Evolutionary conservation across 108 stramenopile species (phyloP).

Genomic region (Seminavis robusta): DNA sequence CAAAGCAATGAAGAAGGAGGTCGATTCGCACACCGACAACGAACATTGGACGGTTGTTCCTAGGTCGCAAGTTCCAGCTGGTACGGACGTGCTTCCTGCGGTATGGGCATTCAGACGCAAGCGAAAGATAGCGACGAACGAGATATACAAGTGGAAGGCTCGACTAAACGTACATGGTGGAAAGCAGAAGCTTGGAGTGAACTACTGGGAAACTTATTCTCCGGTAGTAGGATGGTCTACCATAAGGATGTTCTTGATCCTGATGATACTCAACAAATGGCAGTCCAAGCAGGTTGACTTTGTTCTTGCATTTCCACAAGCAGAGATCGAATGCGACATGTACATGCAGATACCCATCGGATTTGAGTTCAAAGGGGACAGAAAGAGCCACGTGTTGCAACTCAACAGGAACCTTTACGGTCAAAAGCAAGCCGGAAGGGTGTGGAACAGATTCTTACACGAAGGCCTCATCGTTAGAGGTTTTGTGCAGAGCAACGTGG

Average conservation of each 20-base stretch:
- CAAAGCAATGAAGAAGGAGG: conserved; percentile 24
- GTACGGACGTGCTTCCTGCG: conserved; percentile 27
- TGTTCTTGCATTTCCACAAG: conserved; percentile 44
- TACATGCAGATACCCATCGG: conserved; percentile 51
- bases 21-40: conserved; percentile 1
- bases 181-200: conserved; percentile 10
- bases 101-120: conserved; percentile 54
- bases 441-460: conserved; percentile 33
- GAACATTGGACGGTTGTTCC: conserved; percentile 11
- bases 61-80: conserved; percentile 15
- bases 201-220: conserved; percentile 49
- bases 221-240: conserved; percentile 43
- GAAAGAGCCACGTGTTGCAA: conserved; percentile 30
- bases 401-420: conserved; percentile 35
- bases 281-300: conserved; percentile 42
- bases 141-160: conserved; percentile 27
- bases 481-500: conserved; percentile 30
- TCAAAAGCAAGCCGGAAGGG: conserved; percentile 32
- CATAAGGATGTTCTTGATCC: conserved; percentile 25
- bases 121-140: conserved; percentile 27
- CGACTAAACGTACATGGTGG: conserved; percentile 30
- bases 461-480: conserved; percentile 14
- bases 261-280: conserved; percentile 18
- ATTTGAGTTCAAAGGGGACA: conserved; percentile 12
- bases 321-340: conserved; percentile 22